These are phyloP conservation scores for Cladosporium colombiae DNA, from an alignment of 2,329 filamentous ascomycete species.

Conservation along the genomic window DNA sequence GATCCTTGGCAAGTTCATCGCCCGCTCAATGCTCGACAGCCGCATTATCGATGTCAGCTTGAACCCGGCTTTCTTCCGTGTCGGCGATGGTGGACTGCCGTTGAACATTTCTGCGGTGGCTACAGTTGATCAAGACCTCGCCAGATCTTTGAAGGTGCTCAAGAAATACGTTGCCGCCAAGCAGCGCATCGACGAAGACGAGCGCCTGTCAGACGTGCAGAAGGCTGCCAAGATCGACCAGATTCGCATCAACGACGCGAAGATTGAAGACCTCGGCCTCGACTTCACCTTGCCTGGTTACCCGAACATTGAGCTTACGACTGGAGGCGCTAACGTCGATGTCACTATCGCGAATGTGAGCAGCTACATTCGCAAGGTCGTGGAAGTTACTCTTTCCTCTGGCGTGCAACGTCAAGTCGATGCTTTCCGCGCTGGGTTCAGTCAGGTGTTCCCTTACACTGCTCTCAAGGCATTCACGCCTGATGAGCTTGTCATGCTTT, in stretches of 20 bases:
- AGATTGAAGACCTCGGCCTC: slow-evolving; percentile 81
- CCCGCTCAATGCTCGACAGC: slow-evolving; percentile 96
- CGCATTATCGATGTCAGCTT: slow-evolving; percentile 97
- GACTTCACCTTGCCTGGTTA: slow-evolving; percentile 96
- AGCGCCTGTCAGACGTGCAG: slow-evolving; percentile 63
- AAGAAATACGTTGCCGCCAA: slow-evolving; percentile 85
- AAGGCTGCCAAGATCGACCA: slow-evolving; percentile 70
- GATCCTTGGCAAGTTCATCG: slow-evolving; percentile 94
- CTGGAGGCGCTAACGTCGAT: slow-evolving; percentile 69
- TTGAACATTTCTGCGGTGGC: slow-evolving; percentile 85
- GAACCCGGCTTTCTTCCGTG: slow-evolving; percentile 96
- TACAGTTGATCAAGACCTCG: slow-evolving; percentile 81
- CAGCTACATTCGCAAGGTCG: slow-evolving; percentile 80
- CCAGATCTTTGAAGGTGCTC: slow-evolving; percentile 79
- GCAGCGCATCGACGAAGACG: slow-evolving; percentile 75
- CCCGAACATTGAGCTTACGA: slow-evolving; percentile 77
- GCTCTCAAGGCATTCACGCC: slow-evolving; percentile 92
- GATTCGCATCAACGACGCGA: slow-evolving; percentile 73
- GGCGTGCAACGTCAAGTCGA: slow-evolving; percentile 88
- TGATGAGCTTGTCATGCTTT: slow-evolving; percentile 90
- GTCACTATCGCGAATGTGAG: slow-evolving; percentile 93
- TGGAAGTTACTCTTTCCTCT: slow-evolving; percentile 86
- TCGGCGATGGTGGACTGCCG: slow-evolving; percentile 68
- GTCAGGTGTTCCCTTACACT: slow-evolving; percentile 92
- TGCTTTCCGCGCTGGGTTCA: slow-evolving; percentile 88